phyloP scores from a whole-genome alignment of 352 stramenopile genomes.

The Pythium aquatile region DNA sequence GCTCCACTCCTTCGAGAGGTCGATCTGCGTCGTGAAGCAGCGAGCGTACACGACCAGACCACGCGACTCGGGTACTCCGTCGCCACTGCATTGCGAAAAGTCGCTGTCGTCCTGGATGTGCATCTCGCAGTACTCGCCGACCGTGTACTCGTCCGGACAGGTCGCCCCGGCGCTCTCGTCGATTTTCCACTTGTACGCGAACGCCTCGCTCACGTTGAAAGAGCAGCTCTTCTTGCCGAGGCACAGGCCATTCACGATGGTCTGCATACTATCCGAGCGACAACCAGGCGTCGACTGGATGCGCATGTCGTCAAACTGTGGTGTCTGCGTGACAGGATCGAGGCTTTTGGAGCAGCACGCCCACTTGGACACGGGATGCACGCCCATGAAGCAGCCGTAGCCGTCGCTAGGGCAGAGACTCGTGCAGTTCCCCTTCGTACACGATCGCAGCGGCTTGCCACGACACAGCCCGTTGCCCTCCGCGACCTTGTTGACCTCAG shows the following conservation, averaged over 20 bases:
- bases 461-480: constrained; percentile 55
- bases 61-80: constrained; percentile 20
- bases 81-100: constrained; percentile 42
- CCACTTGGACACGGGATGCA: constrained; percentile 59
- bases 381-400: constrained; percentile 63
- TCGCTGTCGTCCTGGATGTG: constrained; percentile 53
- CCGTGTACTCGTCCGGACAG: constrained; percentile 32
- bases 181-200: constrained; percentile 60
- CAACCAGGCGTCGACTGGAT: constrained; percentile 47
- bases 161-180: constrained; percentile 37
- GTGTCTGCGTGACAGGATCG: constrained; percentile 28
- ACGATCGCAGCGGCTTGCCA: constrained; percentile 28
- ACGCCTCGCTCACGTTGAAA: constrained; percentile 58
- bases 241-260: constrained; percentile 73
- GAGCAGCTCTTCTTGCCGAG: constrained; percentile 65
- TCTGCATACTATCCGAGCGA: constrained; percentile 40
- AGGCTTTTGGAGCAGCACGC: constrained; percentile 58
- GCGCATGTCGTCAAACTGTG: constrained; percentile 54
- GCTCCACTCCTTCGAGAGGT: constrained; percentile 66
- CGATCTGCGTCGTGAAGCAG: constrained; percentile 79
- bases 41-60: constrained; percentile 69
- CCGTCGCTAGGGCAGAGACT: constrained; percentile 43
- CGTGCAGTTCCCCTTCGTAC: constrained; percentile 25
- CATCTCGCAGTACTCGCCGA: constrained; percentile 41
- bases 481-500: constrained; percentile 62